These are phyloP conservation scores for Porcisia hertigi DNA, from an alignment of 208 protist species.

Conservation along the genomic window DNA sequence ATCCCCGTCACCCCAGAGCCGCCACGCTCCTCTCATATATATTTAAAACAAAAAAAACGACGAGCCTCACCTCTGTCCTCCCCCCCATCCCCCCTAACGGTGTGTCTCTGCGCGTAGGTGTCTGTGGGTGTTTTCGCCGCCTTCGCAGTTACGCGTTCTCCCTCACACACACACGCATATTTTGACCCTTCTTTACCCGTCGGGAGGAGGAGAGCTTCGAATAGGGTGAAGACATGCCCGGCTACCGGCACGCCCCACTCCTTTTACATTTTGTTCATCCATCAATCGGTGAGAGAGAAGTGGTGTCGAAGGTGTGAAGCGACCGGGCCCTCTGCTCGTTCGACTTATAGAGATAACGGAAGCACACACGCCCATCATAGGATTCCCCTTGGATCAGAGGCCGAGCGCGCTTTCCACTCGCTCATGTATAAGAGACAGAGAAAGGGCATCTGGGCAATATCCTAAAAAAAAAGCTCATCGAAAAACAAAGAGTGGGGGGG, in stretches of 20 bases:
- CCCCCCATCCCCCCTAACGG: background rate
- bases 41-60: too few species aligned
- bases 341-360: background rate
- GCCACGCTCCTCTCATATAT: too few species aligned
- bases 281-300: background rate
- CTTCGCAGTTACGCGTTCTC: too few species aligned
- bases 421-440: background rate
- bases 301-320: background rate
- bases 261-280: background rate
- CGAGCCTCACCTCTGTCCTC: background rate
- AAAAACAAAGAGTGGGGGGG: too few species aligned
- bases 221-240: too few species aligned
- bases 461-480: too few species aligned
- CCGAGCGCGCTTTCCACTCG: background rate
- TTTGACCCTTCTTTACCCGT: too few species aligned
- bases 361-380: background rate
- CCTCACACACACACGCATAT: too few species aligned
- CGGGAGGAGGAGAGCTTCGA: too few species aligned
- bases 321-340: background rate
- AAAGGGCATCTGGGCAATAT: background rate
- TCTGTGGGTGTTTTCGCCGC: background rate
- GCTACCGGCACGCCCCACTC: background rate
- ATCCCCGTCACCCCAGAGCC: background rate
- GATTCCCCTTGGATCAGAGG: too few species aligned
- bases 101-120: background rate